phyloP scores from a whole-genome alignment of 129 eudicot genomes.

The Lactuca saligna region DNA sequence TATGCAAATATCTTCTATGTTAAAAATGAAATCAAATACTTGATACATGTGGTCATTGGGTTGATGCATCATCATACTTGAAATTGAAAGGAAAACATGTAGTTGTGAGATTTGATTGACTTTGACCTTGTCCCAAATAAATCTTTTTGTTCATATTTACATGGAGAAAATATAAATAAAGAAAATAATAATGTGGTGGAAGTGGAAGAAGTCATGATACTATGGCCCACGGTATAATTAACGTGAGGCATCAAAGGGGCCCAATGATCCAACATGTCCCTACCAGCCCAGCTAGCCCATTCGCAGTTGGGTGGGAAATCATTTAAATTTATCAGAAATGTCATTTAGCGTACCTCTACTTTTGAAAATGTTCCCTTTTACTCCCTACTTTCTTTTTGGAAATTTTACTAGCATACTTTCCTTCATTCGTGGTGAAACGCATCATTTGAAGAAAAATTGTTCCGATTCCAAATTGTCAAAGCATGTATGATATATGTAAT shows the following conservation, averaged over 20 bases:
- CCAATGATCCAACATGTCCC: slow-evolving; percentile 34
- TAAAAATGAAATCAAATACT: background rate
- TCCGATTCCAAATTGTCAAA: slow-evolving; percentile 20
- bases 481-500: background rate
- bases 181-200: background rate
- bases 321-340: slow-evolving; percentile 21
- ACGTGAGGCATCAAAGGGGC: slow-evolving; percentile 34
- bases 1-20: background rate
- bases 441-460: slow-evolving; percentile 16
- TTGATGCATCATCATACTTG: background rate
- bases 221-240: slow-evolving; percentile 26
- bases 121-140: slow-evolving; percentile 21
- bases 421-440: slow-evolving; percentile 32
- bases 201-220: slow-evolving; percentile 31
- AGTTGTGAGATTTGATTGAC: slow-evolving; percentile 27
- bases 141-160: slow-evolving; percentile 23
- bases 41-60: slow-evolving; percentile 23
- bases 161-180: background rate
- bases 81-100: background rate
- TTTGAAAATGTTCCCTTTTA: slow-evolving; percentile 21
- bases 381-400: slow-evolving; percentile 20
- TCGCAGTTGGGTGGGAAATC: slow-evolving; percentile 39
- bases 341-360: slow-evolving; percentile 32
- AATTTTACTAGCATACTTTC: slow-evolving; percentile 25
- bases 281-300: slow-evolving; percentile 45